Evolutionary conservation across 495 filamentous ascomycete species (phyloP), one percentile per base, ranked within the genome.

Genomic region (Penicillium angulare): DNA sequence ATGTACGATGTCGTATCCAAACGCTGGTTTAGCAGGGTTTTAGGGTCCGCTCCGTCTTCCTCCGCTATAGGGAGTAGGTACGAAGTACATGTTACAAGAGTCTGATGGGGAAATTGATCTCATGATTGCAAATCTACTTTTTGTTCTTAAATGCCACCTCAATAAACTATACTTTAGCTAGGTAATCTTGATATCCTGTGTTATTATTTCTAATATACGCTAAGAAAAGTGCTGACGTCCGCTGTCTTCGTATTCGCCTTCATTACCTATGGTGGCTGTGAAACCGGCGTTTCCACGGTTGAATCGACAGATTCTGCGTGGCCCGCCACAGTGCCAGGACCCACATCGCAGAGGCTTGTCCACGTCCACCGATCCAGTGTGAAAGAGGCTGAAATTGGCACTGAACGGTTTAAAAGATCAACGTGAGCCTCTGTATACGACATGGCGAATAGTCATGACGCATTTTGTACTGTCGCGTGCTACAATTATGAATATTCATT

Each of bases 271-370:
- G 24, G 24, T 29, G 41, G 41, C 41, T 31, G 41, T 21, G 15
- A n/a, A 17, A 15, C 41, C 41, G 41, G 41, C 41, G 23, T 18
- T 29, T 44, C 41, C 41, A 24, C 21, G 41, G 41, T 44, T 7
- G 41, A 18, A 29, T 27, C 17, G 10, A 15, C 24, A 44, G 41
- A 44, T 0, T 44, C 41, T 44, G 41, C 41, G 12, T 41, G 38
- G 38, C 15, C 38, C 38, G 38, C 38, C 38, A 41, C 38, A 41
- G 15, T 17, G 12, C 20, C 7, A 13, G 7, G 38, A 2, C 38
- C 38, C 38, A 41, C 38, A 41, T 41, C 21, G 38, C 10, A 24
- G 21, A 41, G 38, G 38, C 38, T 41, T 41, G 38, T 41, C 16
- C 12, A 9, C 12, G 7, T 39, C 36, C 18, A 39, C 36, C 10